Percentiles rank a stretch among this genome's conserved stretches.
phyloP scores from a whole-genome alignment of 495 filamentous ascomycete genomes.

The Viridothelium virens region DNA sequence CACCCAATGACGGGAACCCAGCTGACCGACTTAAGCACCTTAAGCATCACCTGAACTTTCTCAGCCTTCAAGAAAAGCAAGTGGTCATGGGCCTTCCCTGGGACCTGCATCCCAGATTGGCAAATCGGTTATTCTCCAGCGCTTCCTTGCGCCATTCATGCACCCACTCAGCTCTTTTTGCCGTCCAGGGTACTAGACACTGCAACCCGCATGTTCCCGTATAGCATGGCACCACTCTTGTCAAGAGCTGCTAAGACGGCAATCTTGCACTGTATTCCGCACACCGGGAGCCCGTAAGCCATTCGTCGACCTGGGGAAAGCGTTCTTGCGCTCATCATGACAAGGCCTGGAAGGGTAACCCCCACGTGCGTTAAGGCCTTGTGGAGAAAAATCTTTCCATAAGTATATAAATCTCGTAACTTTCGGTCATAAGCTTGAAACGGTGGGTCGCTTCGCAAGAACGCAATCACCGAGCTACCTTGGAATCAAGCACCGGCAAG shows the following conservation, averaged over 20 bases:
- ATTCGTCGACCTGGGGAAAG: background rate
- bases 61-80: background rate
- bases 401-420: slow-evolving; percentile 8
- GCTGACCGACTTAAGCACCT: background rate
- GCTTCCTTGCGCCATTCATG: slow-evolving; percentile 3
- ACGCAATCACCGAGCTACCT: background rate
- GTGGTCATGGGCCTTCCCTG: background rate
- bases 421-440: background rate
- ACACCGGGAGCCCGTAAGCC: background rate
- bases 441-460: background rate
- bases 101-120: background rate
- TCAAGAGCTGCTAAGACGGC: background rate
- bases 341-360: background rate
- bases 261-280: background rate
- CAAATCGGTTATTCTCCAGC: background rate
- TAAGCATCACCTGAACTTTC: background rate
- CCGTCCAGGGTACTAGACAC: background rate
- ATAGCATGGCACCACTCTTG: background rate
- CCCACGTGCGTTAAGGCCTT: background rate
- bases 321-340: background rate
- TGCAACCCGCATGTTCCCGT: slow-evolving; percentile 2
- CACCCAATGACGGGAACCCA: background rate
- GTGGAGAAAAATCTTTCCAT: background rate
- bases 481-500: background rate
- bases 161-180: background rate